Evolutionary conservation across 352 stramenopile genomes (phyloP), one percentile per base, ranked within the genome.

Genomic region (Thalassiosira exigua): DNA sequence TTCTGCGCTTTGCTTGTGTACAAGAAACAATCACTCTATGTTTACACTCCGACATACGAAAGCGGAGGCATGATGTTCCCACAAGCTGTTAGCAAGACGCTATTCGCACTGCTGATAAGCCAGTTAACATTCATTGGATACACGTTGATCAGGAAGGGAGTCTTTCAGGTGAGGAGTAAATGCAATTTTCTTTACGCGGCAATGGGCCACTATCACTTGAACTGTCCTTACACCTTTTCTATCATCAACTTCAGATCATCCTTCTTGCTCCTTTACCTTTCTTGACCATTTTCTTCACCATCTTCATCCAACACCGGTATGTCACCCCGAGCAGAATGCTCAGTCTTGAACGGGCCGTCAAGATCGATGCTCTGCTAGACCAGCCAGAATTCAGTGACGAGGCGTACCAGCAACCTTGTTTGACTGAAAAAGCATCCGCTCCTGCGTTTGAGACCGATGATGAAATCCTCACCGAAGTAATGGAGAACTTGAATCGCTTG

Each of bases 11-110:
- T 94, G 21, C 59, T 95, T 42, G 87, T 94, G 0, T 96, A 95
- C 87, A 94, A 94, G 72, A 92, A 95, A 52, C 90, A 96, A 84
- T 77, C 94, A 51, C 74, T 96, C 2, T 96, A 94, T 83, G 90
- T 96, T 3, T 95, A 96, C 69, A 90, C 86, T 58, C 87, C 85
- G 42, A 71, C 83, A 0, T 95, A 93, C 74, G 93, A 96, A 87
- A 89, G 76, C 29, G 93, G 93, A 39, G 93, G 91, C 26, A 78
- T 69, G 24, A 84, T 95, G 66, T 92, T 93, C 52, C 84, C 87
- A n/a, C 66, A 75, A 22, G 84, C 82, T 30, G 77, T 90, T 46
- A 73, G 85, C 51, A 81, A 86, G 56, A 94, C 85, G 52, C 46
- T 94, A 12, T 90, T 93, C 44, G 87, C 85, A 39, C 66, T 95